Evolutionary conservation across 768 basidiomycete genomes (phyloP).

Genomic region (Lentinus brumalis): DNA sequence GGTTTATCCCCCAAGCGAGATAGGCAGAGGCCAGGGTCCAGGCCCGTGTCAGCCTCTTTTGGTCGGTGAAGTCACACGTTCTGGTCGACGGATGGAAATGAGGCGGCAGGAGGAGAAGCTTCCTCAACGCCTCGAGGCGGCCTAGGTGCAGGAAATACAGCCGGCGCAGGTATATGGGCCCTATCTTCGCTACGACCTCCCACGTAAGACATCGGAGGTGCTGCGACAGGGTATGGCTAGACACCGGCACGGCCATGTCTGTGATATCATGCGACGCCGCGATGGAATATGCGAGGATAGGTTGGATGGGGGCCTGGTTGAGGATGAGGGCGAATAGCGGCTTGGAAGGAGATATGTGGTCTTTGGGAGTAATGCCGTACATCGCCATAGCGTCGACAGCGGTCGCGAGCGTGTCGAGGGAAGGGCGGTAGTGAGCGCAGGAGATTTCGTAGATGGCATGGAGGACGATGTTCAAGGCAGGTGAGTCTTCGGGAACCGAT

Average conservation of each 20-base stretch:
- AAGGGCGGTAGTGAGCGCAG: conserved; percentile 70
- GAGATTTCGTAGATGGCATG: conserved; percentile 72
- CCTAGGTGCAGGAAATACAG: conserved; percentile 83
- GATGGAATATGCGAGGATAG: conserved; percentile 70
- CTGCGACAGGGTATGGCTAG: conserved; percentile 71
- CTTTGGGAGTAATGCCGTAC: conserved; percentile 60
- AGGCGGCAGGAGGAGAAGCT: conserved; percentile 70
- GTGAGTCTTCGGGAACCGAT: conserved; percentile 52
- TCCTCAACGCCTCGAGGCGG: conserved; percentile 75
- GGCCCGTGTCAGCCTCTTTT: conserved; percentile 74
- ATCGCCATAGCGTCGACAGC: conserved; percentile 55
- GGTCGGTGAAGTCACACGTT: conserved; percentile 66
- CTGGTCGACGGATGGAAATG: conserved; percentile 67
- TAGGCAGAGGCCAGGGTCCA: conserved; percentile 82
- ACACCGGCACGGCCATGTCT: conserved; percentile 72
- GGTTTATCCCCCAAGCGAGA: conserved; percentile 78
- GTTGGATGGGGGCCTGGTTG: conserved; percentile 63
- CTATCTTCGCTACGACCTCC: conserved; percentile 66
- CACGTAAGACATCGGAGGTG: conserved; percentile 67
- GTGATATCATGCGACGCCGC: conserved; percentile 65
- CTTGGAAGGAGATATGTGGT: conserved; percentile 46
- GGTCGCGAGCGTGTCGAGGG: conserved; percentile 53
- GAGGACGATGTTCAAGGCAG: conserved; percentile 67
- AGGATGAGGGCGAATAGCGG: conserved; percentile 63
- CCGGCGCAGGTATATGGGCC: conserved; percentile 73